Evolutionary conservation across 202 grass and related monocot genomes (phyloP).

Genomic region (Setaria italica): DNA sequence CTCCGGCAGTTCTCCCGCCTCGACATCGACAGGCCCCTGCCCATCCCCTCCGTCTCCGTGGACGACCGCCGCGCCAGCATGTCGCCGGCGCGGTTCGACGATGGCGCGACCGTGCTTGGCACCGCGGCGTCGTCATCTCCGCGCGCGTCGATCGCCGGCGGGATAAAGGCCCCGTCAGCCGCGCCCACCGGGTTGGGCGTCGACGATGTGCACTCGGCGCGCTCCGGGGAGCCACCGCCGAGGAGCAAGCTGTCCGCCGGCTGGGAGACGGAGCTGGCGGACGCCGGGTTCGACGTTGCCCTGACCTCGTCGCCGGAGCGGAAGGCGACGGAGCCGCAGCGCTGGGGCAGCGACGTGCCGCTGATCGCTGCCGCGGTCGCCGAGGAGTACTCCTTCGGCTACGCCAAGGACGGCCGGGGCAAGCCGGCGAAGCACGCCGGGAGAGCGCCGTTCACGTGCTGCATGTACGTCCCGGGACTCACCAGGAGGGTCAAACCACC

Average conservation of each 20-base stretch:
- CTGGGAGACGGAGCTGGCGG: conserved; percentile 43
- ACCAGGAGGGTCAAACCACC: conserved; percentile 55
- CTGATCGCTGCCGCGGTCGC: conserved; percentile 41
- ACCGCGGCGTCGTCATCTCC: conserved; percentile 11
- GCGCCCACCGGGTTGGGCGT: conserved; percentile 16
- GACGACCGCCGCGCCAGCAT: conserved; percentile 10
- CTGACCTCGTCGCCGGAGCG: conserved; percentile 37
- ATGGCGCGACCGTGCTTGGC: conserved; percentile 25
- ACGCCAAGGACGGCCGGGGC: conserved; percentile 33
- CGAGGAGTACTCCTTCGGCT: conserved; percentile 20
- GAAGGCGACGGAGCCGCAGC: conserved; percentile 52
- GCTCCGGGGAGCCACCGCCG: neutral
- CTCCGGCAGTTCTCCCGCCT: conserved; percentile 61
- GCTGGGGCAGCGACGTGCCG: conserved; percentile 60
- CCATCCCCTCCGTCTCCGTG: conserved; percentile 68
- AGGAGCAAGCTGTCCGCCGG: conserved; percentile 60
- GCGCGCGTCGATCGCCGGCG: neutral
- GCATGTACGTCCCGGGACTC: conserved; percentile 69
- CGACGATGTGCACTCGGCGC: neutral
- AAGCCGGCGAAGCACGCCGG: conserved; percentile 8
- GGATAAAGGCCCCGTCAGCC: neutral
- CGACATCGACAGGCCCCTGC: conserved; percentile 64
- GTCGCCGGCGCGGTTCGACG: conserved; percentile 37
- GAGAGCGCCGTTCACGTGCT: conserved; percentile 65
- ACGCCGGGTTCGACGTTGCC: conserved; percentile 52